phyloP scores from a whole-genome alignment of 2,329 filamentous ascomycete genomes.

The Hypomyces rosellus region DNA sequence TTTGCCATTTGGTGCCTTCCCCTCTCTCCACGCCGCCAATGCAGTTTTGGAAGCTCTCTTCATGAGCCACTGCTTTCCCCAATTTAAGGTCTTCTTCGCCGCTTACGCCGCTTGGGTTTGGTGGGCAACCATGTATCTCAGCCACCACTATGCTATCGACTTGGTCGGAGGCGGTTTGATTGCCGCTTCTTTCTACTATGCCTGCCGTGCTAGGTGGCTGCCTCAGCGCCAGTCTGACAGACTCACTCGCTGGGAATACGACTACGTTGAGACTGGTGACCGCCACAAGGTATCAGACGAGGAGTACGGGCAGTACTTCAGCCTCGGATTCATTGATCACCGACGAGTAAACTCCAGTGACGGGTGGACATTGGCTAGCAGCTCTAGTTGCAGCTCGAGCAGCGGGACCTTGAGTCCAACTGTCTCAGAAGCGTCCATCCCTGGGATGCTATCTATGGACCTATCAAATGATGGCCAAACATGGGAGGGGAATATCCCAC shows the following conservation, averaged over 20 bases:
- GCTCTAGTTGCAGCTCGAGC: constrained; percentile 54
- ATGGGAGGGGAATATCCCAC: constrained; percentile 32
- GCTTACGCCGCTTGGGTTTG: constrained; percentile 88
- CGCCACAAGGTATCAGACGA: constrained; percentile 37
- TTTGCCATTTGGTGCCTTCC: constrained; percentile 91
- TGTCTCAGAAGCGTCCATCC: constrained; percentile 37
- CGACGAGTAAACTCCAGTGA: constrained; percentile 57
- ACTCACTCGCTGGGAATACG: constrained; percentile 88
- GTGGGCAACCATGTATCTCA: constrained; percentile 98
- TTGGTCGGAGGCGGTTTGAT: constrained; percentile 78
- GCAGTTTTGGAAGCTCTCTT: constrained; percentile 87
- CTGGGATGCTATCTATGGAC: constrained; percentile 29
- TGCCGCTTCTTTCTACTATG: constrained; percentile 74
- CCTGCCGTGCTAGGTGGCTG: constrained; percentile 71
- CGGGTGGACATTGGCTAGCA: constrained; percentile 85
- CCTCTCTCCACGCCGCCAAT: constrained; percentile 83
- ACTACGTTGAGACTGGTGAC: constrained; percentile 83
- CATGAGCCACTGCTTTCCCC: constrained; percentile 88
- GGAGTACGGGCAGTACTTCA: constrained; percentile 41
- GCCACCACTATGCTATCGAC: constrained; percentile 94
- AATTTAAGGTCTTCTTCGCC: constrained; percentile 71
- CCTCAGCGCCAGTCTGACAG: constrained; percentile 80
- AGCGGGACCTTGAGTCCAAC: constrained; percentile 46
- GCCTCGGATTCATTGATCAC: constrained; percentile 39
- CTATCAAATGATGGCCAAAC: constrained; percentile 30